Evolutionary conservation across 202 grass and related monocot species (phyloP), one percentile per base, ranked within the genome.

Genomic region (Hordeum pubiflorum): DNA sequence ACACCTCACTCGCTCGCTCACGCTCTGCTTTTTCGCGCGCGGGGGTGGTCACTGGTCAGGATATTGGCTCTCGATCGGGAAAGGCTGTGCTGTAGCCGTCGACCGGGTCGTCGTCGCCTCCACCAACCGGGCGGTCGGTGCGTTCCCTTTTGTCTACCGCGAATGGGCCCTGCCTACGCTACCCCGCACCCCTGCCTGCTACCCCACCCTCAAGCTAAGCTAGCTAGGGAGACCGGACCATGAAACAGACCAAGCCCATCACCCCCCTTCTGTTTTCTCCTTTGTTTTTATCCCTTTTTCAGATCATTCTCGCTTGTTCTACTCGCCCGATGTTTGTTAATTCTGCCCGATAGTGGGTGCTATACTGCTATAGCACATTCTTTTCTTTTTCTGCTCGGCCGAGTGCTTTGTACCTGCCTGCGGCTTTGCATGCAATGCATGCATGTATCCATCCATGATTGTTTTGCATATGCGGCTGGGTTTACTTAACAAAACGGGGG

Each of bases 61-160:
- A 58, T 76, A 36, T 40, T 22, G n/a, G 17, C 10, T 69, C 60
- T 43, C 34, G 10, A 14, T 32, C 50, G 50, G 70, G 44, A 66
- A 21, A 17, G 29, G 80, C 59, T 18, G 70, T 32, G 69, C 59
- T 18, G 70, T 29, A 5, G 74, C 52, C 63, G 56, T 61, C 62
- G 41, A 79, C 70, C 70, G 9, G 20, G 71, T 58, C 68, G 62
- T 58, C 68, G 62, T 62, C 27, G 39, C 26, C 57, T 72, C 72
- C 78, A 85, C 77, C 77, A 63, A 61, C 77, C 10, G 31, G 39
- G 72, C 66, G 46, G 82, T 29, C 66, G 37, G 82, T 29, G 78
- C 78, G 61, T 89, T 17, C 44, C 14, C 44, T 50, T 72, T 80
- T 69, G 77, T 85, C 64, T 58, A 76, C 17, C 21, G 12, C 86